Evolutionary conservation across 2,329 filamentous ascomycete genomes (phyloP).

Genomic region (Zymoseptoria pseudotritici): DNA sequence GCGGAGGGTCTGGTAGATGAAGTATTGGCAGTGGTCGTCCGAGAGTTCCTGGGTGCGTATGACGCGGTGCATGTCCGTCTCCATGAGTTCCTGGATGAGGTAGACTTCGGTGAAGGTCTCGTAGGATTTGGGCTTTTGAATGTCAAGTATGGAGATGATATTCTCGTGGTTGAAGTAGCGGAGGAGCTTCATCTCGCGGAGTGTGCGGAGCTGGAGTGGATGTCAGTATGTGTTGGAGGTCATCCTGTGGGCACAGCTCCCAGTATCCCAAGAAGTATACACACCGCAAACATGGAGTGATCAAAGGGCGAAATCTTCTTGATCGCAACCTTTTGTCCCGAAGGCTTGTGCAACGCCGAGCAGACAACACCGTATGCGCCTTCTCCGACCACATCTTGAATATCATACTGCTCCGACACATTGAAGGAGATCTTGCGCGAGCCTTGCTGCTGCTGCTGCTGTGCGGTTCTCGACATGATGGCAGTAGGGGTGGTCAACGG

Average conservation of each 20-base stretch:
- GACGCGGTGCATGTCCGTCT: constrained; percentile 98
- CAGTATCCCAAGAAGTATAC: not conserved
- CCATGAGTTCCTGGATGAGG: constrained; percentile 98
- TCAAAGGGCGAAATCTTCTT: constrained; percentile 99
- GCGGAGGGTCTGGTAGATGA: constrained; percentile 98
- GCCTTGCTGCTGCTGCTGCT: constrained; percentile 34
- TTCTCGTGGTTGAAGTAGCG: constrained; percentile 99
- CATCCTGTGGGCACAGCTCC: not conserved
- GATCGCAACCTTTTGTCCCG: constrained; percentile 96
- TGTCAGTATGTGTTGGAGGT: constrained; percentile 53
- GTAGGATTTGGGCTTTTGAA: constrained; percentile 94
- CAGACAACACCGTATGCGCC: constrained; percentile 98
- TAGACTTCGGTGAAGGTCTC: constrained; percentile 97
- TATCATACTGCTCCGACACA: constrained; percentile 98
- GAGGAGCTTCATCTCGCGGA: constrained; percentile 98
- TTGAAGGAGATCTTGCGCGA: constrained; percentile 98
- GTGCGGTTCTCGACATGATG: constrained; percentile 16
- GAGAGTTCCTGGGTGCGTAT: constrained; percentile 98
- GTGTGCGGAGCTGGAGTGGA: constrained; percentile 56
- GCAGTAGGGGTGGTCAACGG: not conserved
- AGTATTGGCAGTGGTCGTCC: constrained; percentile 99
- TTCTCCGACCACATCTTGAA: constrained; percentile 98
- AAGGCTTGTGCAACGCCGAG: constrained; percentile 96
- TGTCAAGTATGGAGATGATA: constrained; percentile 98
- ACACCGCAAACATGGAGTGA: constrained; percentile 43